Conservation (phyloP, 768 basidiomycete genomes). For the Mycena maculata region DNA sequence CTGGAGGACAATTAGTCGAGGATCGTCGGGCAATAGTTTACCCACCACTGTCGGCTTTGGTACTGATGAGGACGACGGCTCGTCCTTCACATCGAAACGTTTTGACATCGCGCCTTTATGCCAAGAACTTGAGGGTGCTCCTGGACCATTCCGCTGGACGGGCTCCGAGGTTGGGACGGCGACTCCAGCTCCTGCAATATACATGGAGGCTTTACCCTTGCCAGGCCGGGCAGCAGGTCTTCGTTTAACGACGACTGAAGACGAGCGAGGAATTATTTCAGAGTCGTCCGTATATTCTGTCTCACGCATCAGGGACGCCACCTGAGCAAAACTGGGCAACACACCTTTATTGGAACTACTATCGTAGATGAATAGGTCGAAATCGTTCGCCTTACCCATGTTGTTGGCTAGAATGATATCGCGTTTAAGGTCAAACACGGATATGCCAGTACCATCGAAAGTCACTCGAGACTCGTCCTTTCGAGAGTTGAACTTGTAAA, state of each 20-base stretch:
- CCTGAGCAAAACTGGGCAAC: background rate
- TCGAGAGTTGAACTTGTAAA: slow-evolving; percentile 97
- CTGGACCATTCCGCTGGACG: slow-evolving; percentile 49
- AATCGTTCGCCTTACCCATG: slow-evolving; percentile 96
- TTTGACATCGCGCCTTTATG: slow-evolving; percentile 85
- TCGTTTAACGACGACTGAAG: slow-evolving; percentile 93
- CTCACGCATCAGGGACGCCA: background rate
- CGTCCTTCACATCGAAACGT: slow-evolving; percentile 91
- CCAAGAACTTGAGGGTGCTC: slow-evolving; percentile 60
- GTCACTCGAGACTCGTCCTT: slow-evolving; percentile 94
- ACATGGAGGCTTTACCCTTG: slow-evolving; percentile 84
- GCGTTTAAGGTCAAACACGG: slow-evolving; percentile 98
- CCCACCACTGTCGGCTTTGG: slow-evolving; percentile 48
- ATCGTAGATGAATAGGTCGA: slow-evolving; percentile 92
- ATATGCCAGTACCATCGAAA: slow-evolving; percentile 98
- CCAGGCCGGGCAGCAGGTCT: slow-evolving; percentile 85
- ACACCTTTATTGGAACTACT: slow-evolving; percentile 89
- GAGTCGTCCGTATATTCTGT: slow-evolving; percentile 94
- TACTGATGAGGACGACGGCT: slow-evolving; percentile 47
- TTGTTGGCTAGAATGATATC: slow-evolving; percentile 97
- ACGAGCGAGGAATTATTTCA: slow-evolving; percentile 91
- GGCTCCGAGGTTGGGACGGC: slow-evolving; percentile 62
- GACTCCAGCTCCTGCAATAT: slow-evolving; percentile 63
- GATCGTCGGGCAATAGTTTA: background rate
- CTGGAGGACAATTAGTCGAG: slow-evolving; percentile 34